Evolutionary conservation across 208 protist genomes (phyloP).

Genomic region (Porcisia deanei): DNA sequence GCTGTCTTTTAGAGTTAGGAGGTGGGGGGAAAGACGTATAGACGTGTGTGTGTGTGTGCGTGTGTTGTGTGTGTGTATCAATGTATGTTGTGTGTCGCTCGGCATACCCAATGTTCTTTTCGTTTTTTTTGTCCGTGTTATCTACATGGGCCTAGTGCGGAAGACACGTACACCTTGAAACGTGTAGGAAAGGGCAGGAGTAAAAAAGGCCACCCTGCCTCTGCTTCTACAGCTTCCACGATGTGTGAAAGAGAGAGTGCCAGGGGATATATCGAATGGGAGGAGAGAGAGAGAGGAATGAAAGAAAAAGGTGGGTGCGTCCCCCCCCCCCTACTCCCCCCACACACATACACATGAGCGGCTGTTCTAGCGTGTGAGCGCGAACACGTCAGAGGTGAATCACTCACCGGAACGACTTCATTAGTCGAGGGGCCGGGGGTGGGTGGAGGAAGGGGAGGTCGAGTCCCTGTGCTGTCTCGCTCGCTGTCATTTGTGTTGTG

Average conservation of each 20-base stretch:
- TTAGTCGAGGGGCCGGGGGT: neutral
- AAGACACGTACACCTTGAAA: neutral
- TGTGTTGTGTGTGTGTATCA: too few relatives aligned
- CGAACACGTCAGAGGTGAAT: neutral
- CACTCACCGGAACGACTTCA: neutral
- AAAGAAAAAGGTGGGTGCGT: neutral
- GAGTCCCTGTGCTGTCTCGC: neutral
- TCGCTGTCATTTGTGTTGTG: neutral
- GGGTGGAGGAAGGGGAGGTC: neutral
- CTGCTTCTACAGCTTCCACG: neutral
- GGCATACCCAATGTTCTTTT: neutral
- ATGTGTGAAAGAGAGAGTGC: neutral
- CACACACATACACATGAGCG: too few relatives aligned
- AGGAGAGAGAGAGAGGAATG: constrained; percentile 10
- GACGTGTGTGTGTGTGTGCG: neutral
- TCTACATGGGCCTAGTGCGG: neutral
- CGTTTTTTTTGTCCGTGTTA: neutral
- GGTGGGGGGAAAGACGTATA: neutral
- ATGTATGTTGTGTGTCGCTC: neutral
- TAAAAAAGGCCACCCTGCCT: neutral
- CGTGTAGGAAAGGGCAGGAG: neutral
- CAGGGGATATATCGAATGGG: neutral
- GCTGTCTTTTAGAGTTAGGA: neutral
- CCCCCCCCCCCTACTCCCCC: too few relatives aligned
- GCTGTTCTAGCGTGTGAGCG: neutral